Percentiles rank a stretch among this genome's conserved stretches.
phyloP scores from a whole-genome alignment of 2,329 filamentous ascomycete genomes.

The Scopulariopsis brevicaulis region DNA sequence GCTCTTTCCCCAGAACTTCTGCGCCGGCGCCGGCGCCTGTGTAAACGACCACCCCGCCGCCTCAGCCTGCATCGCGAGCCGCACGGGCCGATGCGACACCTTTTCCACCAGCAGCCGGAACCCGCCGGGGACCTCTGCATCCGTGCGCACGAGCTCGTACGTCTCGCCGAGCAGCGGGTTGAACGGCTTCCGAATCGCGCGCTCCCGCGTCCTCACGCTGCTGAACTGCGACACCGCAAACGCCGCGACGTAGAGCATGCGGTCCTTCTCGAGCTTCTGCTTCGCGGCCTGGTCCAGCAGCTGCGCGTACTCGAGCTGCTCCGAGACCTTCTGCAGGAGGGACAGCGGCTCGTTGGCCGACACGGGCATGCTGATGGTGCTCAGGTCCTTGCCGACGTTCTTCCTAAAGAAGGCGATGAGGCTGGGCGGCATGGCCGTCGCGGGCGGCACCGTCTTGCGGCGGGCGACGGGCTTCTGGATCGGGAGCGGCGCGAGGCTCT shows the following conservation, averaged over 20 bases:
- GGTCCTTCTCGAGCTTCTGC: conserved; percentile 49
- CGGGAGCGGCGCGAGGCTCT: conserved; percentile 67
- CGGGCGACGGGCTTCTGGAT: conserved; percentile 53
- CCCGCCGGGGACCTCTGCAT: conserved; percentile 58
- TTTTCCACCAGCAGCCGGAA: conserved; percentile 94
- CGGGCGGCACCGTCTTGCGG: conserved; percentile 57
- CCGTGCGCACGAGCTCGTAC: conserved; percentile 80
- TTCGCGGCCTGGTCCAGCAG: conserved; percentile 67
- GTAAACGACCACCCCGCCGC: conserved; percentile 74
- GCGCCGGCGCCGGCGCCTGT: conserved; percentile 77
- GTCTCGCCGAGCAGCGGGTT: conserved; percentile 96
- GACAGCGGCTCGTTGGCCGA: conserved; percentile 91
- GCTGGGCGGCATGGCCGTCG: conserved; percentile 74
- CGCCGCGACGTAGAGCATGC: conserved; percentile 74
- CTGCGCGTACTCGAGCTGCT: conserved; percentile 82
- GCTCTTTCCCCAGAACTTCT: conserved; percentile 98
- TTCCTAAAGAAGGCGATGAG: conserved; percentile 91
- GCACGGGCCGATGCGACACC: conserved; percentile 82
- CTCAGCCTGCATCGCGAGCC: conserved; percentile 89
- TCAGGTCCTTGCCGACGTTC: conserved; percentile 95
- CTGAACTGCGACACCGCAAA: conserved; percentile 88
- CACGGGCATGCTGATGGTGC: conserved; percentile 94
- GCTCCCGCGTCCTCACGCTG: conserved; percentile 72
- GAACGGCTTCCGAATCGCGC: conserved; percentile 90
- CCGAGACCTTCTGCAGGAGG: conserved; percentile 75